Evolutionary conservation across 2,329 filamentous ascomycete genomes (phyloP).

Genomic region (Aspergillus neoniger): DNA sequence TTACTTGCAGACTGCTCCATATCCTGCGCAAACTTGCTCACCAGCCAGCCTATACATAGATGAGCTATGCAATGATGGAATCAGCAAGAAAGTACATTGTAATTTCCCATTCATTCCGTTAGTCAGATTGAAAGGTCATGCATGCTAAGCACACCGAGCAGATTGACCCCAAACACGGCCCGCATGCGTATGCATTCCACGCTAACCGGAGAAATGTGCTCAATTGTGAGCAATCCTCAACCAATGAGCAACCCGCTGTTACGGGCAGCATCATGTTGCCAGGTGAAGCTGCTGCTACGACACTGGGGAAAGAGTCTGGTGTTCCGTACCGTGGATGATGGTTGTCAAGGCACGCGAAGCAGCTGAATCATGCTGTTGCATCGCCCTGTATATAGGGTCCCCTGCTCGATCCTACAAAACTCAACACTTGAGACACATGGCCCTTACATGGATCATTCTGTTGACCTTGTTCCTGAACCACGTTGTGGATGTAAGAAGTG

Average conservation of each 20-base stretch:
- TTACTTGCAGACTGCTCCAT: neutral
- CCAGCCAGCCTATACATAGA: neutral
- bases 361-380: neutral
- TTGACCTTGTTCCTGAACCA: neutral
- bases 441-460: neutral
- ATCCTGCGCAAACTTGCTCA: constrained; percentile 27
- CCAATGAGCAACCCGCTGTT: constrained; percentile 16
- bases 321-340: neutral
- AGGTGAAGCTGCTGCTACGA: neutral
- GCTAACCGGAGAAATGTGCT: constrained; percentile 25
- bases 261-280: neutral
- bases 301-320: neutral
- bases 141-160: neutral
- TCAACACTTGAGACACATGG: neutral
- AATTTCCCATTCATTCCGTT: neutral
- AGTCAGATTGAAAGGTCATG: neutral
- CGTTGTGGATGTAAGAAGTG: neutral
- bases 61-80: neutral
- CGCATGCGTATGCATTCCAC: constrained; percentile 2
- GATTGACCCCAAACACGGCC: neutral
- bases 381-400: neutral
- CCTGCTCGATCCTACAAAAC: neutral
- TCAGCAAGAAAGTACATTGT: neutral
- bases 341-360: neutral
- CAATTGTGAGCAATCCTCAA: constrained; percentile 29